Conservation (phyloP, 306 rosid genomes). For the Pyrus bretschneideri region DNA sequence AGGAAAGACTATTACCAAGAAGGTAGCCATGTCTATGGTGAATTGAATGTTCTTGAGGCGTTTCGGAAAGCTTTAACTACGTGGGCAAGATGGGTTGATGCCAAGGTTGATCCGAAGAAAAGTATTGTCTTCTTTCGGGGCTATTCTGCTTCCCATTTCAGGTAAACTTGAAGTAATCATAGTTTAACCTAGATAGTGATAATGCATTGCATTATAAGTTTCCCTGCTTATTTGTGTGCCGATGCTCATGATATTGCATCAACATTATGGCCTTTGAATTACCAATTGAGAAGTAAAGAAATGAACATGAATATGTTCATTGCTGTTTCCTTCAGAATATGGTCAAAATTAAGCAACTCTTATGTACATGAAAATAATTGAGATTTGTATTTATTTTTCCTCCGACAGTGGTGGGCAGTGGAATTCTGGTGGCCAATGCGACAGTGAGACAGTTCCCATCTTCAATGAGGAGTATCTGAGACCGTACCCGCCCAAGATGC, state of each 20-base stretch:
- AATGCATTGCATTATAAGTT: background rate
- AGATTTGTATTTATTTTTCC: background rate
- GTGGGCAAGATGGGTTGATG: slow-evolving; percentile 92
- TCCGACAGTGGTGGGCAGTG: slow-evolving; percentile 88
- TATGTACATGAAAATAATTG: background rate
- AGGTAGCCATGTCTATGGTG: slow-evolving; percentile 80
- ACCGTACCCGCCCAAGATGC: slow-evolving; percentile 69
- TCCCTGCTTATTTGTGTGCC: background rate
- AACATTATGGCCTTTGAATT: background rate
- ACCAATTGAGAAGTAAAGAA: background rate
- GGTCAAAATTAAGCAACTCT: background rate
- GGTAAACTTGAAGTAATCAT: slow-evolving; percentile 33
- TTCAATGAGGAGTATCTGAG: slow-evolving; percentile 61
- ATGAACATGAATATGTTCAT: background rate
- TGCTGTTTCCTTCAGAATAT: background rate
- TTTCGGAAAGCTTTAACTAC: slow-evolving; percentile 88
- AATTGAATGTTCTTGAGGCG: slow-evolving; percentile 83
- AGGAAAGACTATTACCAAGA: slow-evolving; percentile 97
- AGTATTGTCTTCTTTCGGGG: slow-evolving; percentile 78
- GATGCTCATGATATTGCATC: background rate
- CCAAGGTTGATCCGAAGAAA: slow-evolving; percentile 58
- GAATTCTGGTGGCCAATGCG: slow-evolving; percentile 92
- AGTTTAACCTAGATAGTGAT: background rate
- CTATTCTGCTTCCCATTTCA: slow-evolving; percentile 89
- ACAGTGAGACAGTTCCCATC: slow-evolving; percentile 68